phyloP scores from a whole-genome alignment of 306 rosid species.

The Quercus suber region DNA sequence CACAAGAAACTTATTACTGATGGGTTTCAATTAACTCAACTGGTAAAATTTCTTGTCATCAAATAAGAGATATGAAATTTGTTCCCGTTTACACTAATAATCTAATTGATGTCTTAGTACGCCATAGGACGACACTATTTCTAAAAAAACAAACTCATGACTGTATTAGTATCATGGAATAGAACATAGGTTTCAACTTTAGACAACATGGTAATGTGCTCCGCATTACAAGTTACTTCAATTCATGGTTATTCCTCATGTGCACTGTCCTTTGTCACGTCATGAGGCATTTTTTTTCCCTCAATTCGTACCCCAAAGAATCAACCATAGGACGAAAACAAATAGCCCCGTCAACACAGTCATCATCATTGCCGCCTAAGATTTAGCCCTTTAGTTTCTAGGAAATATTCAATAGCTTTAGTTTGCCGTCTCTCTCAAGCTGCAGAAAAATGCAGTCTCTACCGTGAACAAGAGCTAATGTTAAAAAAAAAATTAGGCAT shows the following conservation, averaged over 20 bases:
- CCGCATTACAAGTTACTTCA: too few species aligned
- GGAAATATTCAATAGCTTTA: background rate
- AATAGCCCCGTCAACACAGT: background rate
- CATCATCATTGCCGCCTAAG: background rate
- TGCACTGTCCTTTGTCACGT: too few species aligned
- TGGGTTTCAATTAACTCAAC: accelerated
- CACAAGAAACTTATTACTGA: too few species aligned
- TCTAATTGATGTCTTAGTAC: too few species aligned
- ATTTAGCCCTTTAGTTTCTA: too few species aligned
- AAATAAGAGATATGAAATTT: accelerated
- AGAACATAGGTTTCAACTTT: too few species aligned
- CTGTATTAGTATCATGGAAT: too few species aligned
- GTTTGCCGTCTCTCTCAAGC: background rate
- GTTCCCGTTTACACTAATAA: accelerated
- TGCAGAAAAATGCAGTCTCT: background rate
- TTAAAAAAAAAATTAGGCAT: background rate
- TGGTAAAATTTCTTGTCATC: accelerated
- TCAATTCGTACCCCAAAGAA: background rate
- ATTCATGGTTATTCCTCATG: too few species aligned
- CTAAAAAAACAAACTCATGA: too few species aligned
- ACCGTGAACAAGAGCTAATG: background rate
- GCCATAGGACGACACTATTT: too few species aligned
- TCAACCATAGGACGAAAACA: background rate
- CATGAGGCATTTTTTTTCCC: too few species aligned
- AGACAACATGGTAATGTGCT: too few species aligned